These are phyloP conservation scores for Rhizophora apiculata DNA, from an alignment of 345 rosid genomes.

Conservation along the genomic window DNA sequence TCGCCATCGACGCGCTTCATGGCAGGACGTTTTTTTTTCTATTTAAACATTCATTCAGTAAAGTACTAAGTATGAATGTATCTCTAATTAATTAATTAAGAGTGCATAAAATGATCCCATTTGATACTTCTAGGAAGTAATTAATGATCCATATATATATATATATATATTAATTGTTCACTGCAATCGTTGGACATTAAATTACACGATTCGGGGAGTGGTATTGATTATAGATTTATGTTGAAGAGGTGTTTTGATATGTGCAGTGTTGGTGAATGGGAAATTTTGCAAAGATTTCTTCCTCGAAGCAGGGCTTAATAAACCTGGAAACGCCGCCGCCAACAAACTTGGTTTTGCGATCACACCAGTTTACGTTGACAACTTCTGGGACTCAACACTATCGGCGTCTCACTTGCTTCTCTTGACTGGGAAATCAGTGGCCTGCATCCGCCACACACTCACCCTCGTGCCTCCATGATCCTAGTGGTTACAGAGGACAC, in stretches of 20 bases:
- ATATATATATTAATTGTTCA: no score
- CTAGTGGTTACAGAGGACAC: background rate
- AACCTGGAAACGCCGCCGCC: background rate
- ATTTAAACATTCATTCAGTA: no score
- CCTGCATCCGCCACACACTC: background rate
- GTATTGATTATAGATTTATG: background rate
- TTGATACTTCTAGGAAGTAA: background rate
- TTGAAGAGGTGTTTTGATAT: background rate
- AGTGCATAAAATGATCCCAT: no score
- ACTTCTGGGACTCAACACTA: constrained; percentile 14
- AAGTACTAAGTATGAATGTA: no score
- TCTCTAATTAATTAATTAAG: no score
- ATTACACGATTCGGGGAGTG: background rate
- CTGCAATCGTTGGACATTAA: background rate
- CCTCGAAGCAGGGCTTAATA: background rate
- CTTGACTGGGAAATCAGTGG: background rate
- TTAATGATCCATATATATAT: background rate
- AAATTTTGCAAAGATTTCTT: constrained; percentile 19
- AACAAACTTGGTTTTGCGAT: background rate
- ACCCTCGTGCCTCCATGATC: background rate
- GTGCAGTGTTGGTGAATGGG: constrained; percentile 7
- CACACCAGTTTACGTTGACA: background rate
- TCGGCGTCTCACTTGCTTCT: background rate
- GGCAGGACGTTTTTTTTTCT: no score
- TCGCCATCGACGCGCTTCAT: no score